phyloP scores from a whole-genome alignment of 164 flowering plant genomes.

The Dillenia suffruticosa region DNA sequence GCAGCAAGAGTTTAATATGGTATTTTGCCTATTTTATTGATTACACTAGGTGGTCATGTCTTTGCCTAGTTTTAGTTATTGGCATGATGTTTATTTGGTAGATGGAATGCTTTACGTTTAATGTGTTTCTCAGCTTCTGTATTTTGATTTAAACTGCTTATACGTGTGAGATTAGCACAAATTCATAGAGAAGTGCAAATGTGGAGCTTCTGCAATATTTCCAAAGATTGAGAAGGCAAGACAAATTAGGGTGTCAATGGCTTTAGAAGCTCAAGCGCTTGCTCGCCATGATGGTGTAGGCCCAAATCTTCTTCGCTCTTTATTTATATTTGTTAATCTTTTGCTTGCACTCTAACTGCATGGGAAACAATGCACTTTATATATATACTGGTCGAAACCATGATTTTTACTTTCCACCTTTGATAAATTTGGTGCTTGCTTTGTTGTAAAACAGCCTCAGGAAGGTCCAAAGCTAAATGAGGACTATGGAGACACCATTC shows the following conservation, averaged over 20 bases:
- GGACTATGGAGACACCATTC: conserved; percentile 82
- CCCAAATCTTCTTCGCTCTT: neutral
- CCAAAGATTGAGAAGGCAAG: conserved; percentile 88
- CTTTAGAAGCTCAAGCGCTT: conserved; percentile 46
- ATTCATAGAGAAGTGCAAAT: conserved; percentile 86
- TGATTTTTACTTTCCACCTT: conserved; percentile 1
- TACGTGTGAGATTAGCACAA: conserved; percentile 53
- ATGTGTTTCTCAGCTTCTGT: too few species aligned
- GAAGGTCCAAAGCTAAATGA: conserved; percentile 51
- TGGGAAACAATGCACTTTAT: too few species aligned
- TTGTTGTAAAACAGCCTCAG: conserved; percentile 27
- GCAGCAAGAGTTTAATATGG: too few species aligned
- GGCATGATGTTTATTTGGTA: too few species aligned
- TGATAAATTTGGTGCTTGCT: neutral
- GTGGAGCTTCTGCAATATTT: conserved; percentile 74
- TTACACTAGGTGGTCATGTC: too few species aligned
- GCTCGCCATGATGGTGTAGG: conserved; percentile 49
- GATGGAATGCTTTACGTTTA: too few species aligned
- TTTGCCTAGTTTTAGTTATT: too few species aligned
- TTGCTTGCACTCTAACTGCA: too few species aligned
- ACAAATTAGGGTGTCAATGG: conserved; percentile 60
- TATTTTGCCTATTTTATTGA: too few species aligned
- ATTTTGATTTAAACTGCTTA: too few species aligned
- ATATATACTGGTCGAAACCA: too few species aligned
- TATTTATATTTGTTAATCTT: neutral